Evolutionary conservation across 306 rosid genomes (phyloP).

Genomic region (Ormosia semicastrata): DNA sequence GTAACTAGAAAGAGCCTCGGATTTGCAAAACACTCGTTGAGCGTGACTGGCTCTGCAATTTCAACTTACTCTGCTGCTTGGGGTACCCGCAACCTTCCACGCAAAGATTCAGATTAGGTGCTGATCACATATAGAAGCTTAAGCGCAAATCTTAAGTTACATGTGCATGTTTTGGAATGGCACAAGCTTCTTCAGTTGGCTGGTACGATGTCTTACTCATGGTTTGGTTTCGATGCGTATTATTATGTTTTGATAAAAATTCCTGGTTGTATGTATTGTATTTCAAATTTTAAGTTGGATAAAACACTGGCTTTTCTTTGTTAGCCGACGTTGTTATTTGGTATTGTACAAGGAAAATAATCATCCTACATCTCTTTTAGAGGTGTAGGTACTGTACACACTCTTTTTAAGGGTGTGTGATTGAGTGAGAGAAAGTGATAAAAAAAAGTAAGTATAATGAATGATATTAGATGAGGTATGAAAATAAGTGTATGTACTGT

Average conservation of each 20-base stretch:
- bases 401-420: too few species aligned
- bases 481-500: too few species aligned
- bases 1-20: slow-evolving; percentile 54
- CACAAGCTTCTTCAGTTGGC: slow-evolving; percentile 2
- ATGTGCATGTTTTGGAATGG: slow-evolving; percentile 5
- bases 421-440: too few species aligned
- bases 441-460: too few species aligned
- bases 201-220: background rate
- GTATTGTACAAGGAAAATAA: slow-evolving; percentile 18
- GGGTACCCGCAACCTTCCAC: slow-evolving; percentile 29
- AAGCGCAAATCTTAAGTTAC: background rate
- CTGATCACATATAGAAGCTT: background rate
- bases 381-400: too few species aligned
- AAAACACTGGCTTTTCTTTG: slow-evolving; percentile 4
- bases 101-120: slow-evolving; percentile 15
- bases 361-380: too few species aligned
- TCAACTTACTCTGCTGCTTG: slow-evolving; percentile 59
- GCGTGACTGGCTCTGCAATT: slow-evolving; percentile 50
- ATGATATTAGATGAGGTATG: too few species aligned
- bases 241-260: background rate
- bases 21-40: slow-evolving; percentile 57
- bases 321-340: background rate
- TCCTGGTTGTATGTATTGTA: slow-evolving; percentile 13
- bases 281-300: slow-evolving; percentile 3
- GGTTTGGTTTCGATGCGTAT: slow-evolving; percentile 17